Evolutionary conservation across 371 early-diverging fungal species (phyloP).

Genomic region (Mucor mucedo): DNA sequence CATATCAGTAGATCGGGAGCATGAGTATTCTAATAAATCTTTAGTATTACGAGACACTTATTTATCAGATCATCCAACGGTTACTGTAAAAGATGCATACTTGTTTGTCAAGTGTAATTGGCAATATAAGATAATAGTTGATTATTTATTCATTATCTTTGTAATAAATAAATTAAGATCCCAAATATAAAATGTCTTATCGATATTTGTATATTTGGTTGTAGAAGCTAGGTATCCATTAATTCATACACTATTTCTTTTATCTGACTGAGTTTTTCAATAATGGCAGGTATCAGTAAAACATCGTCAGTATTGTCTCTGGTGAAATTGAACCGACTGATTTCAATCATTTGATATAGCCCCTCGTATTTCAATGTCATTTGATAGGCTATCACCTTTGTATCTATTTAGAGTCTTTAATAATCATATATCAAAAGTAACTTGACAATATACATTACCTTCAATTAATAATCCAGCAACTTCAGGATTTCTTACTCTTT

Average conservation of each 20-base stretch:
- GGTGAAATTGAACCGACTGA: constrained; percentile 8
- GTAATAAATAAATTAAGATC: too few relatives aligned
- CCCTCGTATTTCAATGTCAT: constrained; percentile 14
- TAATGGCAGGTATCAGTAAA: constrained; percentile 12
- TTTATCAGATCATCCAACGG: too few relatives aligned
- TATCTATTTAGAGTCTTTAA: constrained; percentile 4
- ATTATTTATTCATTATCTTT: too few relatives aligned
- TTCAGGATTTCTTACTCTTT: constrained; percentile 21
- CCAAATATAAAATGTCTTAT: too few relatives aligned
- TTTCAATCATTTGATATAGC: constrained; percentile 14
- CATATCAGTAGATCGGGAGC: too few relatives aligned
- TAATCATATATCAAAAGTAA: constrained; percentile 7
- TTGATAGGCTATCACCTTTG: constrained; percentile 6
- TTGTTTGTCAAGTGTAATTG: too few relatives aligned
- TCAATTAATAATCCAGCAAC: constrained; percentile 23
- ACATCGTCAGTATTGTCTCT: constrained; percentile 14
- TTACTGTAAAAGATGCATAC: too few relatives aligned
- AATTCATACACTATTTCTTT: constrained; percentile 5
- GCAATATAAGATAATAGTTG: too few relatives aligned
- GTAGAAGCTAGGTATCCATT: too few relatives aligned
- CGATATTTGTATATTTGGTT: too few relatives aligned
- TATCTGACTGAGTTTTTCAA: constrained; percentile 12
- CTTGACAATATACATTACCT: constrained; percentile 6
- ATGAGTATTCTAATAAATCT: too few relatives aligned
- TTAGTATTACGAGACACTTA: too few relatives aligned